These are phyloP conservation scores for Saprolegnia parasitica DNA, from an alignment of 352 stramenopile genomes.

Conservation along the genomic window DNA sequence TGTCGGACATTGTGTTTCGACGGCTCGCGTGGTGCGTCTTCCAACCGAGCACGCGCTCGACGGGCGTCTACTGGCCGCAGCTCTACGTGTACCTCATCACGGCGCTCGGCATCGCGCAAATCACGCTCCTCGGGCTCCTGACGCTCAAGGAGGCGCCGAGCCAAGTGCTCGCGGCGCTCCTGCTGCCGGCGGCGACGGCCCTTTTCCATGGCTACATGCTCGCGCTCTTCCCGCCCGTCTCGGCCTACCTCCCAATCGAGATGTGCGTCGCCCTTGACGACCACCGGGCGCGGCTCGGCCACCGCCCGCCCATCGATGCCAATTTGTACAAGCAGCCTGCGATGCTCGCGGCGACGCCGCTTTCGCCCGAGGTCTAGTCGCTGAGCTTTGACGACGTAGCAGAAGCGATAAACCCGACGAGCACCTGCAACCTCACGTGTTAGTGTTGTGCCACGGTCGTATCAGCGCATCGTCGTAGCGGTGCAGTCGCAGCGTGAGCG, in stretches of 20 bases:
- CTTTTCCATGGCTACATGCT: conserved; percentile 28
- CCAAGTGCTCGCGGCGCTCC: conserved; percentile 11
- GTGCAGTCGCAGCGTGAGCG: conserved; percentile 60
- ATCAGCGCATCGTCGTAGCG: conserved; percentile 30
- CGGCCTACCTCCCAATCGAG: conserved; percentile 18
- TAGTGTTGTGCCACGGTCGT: not conserved
- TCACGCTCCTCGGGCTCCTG: conserved; percentile 60
- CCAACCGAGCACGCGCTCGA: conserved; percentile 31
- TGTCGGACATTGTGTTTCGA: conserved; percentile 64
- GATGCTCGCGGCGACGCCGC: conserved; percentile 11
- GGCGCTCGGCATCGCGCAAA: conserved; percentile 56
- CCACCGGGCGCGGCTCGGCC: not conserved
- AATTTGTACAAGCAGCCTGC: conserved; percentile 26
- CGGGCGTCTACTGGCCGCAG: conserved; percentile 41
- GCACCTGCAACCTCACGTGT: no score
- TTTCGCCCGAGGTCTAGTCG: conserved; percentile 1
- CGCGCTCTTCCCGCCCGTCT: conserved; percentile 21
- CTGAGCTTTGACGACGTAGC: no score
- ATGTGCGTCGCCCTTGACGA: conserved; percentile 22
- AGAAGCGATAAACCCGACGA: no score
- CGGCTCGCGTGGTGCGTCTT: conserved; percentile 68
- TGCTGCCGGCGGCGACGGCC: conserved; percentile 10
- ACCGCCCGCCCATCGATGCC: not conserved
- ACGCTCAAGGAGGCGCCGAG: conserved; percentile 46
- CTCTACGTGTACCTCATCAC: conserved; percentile 63